Conservation (phyloP, 2,329 filamentous ascomycete genomes). For the Fusarium dimerum region DNA sequence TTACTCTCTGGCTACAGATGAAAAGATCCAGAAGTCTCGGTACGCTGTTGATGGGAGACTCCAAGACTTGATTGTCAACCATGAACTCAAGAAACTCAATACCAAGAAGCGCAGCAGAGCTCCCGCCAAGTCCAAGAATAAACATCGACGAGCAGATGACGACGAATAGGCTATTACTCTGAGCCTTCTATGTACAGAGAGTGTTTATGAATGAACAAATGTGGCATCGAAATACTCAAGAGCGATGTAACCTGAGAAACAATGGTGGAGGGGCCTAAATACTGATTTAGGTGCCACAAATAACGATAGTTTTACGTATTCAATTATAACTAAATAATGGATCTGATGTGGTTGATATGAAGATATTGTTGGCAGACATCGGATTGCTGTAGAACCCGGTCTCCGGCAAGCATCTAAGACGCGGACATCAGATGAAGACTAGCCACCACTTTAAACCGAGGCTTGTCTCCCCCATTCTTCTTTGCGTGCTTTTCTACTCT, state of each 20-base stretch:
- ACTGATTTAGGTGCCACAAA: no score
- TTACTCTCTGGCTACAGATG: slow-evolving; percentile 30
- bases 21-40: slow-evolving; percentile 33
- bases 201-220: no score
- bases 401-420: slow-evolving; percentile 2
- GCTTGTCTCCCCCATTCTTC: slow-evolving; percentile 31
- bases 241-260: no score
- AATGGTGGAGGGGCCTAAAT: no score
- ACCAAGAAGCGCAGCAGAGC: slow-evolving; percentile 32
- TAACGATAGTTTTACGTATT: no score
- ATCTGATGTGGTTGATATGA: no score
- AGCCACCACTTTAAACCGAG: slow-evolving; percentile 36
- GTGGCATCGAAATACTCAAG: no score
- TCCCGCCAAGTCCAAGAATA: slow-evolving; percentile 27
- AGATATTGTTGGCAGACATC: no score
- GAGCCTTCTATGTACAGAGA: no score
- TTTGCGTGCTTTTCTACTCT: slow-evolving; percentile 38
- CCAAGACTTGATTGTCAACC: slow-evolving; percentile 38
- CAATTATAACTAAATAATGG: no score
- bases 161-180: slow-evolving; percentile 12
- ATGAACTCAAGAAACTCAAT: slow-evolving; percentile 43
- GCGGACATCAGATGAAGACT: slow-evolving; percentile 28
- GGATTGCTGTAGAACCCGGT: not conserved
- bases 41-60: slow-evolving; percentile 36
- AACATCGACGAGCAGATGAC: slow-evolving; percentile 22